phyloP scores from a whole-genome alignment of 1,284 basidiomycete species.

The Amylostereum areolatum region DNA sequence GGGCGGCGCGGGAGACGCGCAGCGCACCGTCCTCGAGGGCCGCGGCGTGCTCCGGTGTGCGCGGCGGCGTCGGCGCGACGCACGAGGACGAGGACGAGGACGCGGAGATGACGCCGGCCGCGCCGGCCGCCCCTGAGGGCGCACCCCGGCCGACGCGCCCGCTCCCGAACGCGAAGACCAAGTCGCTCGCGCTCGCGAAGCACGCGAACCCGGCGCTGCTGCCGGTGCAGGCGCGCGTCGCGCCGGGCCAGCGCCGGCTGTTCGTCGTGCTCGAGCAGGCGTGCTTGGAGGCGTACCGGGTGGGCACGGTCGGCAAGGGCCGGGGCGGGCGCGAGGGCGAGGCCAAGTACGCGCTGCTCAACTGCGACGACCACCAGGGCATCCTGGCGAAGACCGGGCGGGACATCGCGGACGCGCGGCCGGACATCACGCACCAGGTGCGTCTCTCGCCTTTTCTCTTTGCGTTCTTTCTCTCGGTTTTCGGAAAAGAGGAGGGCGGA shows the following conservation, averaged over 20 bases:
- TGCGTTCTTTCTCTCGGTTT: background rate
- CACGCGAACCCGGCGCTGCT: constrained; percentile 83
- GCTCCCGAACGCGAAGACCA: constrained; percentile 44
- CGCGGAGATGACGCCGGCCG: too few relatives aligned
- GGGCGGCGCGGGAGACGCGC: background rate
- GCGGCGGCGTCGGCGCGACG: constrained; percentile 27
- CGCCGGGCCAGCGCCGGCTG: constrained; percentile 57
- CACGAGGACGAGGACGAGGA: background rate
- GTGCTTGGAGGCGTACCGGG: constrained; percentile 92
- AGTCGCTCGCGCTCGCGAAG: constrained; percentile 44
- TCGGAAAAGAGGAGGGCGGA: background rate
- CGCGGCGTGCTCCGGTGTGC: background rate
- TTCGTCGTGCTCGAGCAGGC: constrained; percentile 93
- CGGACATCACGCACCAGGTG: constrained; percentile 98
- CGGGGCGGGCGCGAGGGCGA: constrained; percentile 58
- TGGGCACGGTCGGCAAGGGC: constrained; percentile 55
- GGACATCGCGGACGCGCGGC: constrained; percentile 96
- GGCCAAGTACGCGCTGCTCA: constrained; percentile 94
- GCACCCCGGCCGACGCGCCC: constrained; percentile 35
- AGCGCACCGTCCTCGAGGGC: background rate
- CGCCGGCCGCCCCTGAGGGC: constrained; percentile 36
- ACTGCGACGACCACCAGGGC: constrained; percentile 99
- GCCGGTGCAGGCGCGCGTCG: constrained; percentile 72
- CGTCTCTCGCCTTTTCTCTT: constrained; percentile 18
- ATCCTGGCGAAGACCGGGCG: constrained; percentile 96